These are phyloP conservation scores for Oryza rufipogon DNA, from an alignment of 176 grass and related monocot species.

Conservation along the genomic window DNA sequence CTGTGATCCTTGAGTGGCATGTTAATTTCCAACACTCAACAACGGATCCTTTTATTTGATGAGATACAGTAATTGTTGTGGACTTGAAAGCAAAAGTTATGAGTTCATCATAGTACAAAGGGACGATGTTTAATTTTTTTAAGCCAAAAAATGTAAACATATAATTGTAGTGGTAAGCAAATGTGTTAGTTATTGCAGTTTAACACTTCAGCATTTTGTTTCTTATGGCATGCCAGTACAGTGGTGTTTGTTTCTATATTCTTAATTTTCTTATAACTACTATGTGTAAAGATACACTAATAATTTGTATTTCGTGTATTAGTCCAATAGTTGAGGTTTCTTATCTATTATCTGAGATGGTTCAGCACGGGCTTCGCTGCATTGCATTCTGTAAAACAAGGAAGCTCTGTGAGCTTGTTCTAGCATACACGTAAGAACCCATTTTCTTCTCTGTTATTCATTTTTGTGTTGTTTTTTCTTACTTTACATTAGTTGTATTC, in stretches of 20 bases:
- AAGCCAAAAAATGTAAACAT: not conserved
- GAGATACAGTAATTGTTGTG: constrained; percentile 11
- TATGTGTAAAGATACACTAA: constrained; percentile 21
- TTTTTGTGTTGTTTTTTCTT: constrained; percentile 16
- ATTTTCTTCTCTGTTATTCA: constrained; percentile 27
- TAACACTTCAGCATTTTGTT: not conserved
- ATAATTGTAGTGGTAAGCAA: constrained; percentile 10
- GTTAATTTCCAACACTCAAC: not conserved
- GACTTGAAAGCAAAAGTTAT: not conserved
- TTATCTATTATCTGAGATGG: constrained; percentile 90
- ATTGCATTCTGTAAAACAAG: constrained; percentile 97
- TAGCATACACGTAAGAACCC: constrained; percentile 81
- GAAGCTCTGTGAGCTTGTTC: constrained; percentile 86
- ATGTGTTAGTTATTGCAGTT: not conserved
- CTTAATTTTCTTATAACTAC: constrained; percentile 1
- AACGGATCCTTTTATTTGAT: constrained; percentile 2
- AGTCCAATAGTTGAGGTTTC: constrained; percentile 91
- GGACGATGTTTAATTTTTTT: not conserved
- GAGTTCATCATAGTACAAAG: constrained; percentile 10
- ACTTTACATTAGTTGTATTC: constrained; percentile 5
- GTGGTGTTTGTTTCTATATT: constrained; percentile 18
- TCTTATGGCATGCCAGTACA: constrained; percentile 16
- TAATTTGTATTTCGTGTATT: constrained; percentile 29
- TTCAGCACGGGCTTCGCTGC: constrained; percentile 95
- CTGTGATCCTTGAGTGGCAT: not conserved